Conservation (phyloP, 768 basidiomycete species). For the Auriculariales sp. region DNA sequence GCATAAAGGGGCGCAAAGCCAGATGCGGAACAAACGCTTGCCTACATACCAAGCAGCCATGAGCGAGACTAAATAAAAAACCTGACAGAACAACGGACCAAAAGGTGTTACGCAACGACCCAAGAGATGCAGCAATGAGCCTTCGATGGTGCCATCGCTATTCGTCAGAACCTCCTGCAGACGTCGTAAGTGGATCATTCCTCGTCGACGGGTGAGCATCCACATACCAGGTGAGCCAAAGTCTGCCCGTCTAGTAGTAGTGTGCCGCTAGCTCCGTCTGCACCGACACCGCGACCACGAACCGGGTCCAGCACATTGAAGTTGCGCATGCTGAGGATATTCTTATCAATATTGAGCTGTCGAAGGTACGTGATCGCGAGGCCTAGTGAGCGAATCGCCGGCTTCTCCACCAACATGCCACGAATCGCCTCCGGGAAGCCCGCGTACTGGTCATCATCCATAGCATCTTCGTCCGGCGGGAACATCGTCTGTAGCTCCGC, state of each 20-base stretch:
- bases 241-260: conserved; percentile 89
- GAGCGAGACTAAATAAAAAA: too few relatives aligned
- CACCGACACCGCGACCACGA: conserved; percentile 39
- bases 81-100: conserved; percentile 38
- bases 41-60: conserved; percentile 32
- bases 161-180: conserved; percentile 62
- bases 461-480: conserved; percentile 26
- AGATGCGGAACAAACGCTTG: conserved; percentile 90
- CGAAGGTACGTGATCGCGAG: conserved; percentile 51
- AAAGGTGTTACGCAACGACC: conserved; percentile 86
- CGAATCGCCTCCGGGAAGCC: neutral
- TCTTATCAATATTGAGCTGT: conserved; percentile 90
- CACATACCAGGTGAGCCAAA: conserved; percentile 69
- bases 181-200: neutral
- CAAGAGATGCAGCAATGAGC: conserved; percentile 71
- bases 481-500: conserved; percentile 56
- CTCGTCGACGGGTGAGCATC: neutral
- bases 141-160: conserved; percentile 86
- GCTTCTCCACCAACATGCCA: neutral
- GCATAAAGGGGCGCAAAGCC: conserved; percentile 87
- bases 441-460: neutral
- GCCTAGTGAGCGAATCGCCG: neutral
- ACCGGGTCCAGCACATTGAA: conserved; percentile 97
- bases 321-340: conserved; percentile 89
- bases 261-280: too few relatives aligned